Evolutionary conservation across 805 yeast genomes (phyloP), one percentile per base, ranked within the genome.

Genomic region (Saturnispora sekii): DNA sequence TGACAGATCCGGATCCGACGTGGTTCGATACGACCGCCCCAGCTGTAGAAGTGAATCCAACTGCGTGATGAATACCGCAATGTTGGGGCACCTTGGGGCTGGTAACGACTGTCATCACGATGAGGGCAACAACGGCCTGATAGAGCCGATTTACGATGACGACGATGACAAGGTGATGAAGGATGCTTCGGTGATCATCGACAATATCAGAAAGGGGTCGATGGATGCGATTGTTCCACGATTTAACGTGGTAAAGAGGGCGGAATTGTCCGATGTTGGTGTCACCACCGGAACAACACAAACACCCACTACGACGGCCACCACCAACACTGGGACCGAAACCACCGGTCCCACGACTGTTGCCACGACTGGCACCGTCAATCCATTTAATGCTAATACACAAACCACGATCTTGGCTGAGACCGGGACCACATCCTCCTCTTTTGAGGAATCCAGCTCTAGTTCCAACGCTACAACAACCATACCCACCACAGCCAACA

Each of bases 181-280:
- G 18, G 42, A 44, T 39, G 53, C 56, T 17, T 46, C 50, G 32
- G 41, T 51, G 17, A 58, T 58, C 35, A 51, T 57, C 10, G 44
- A 53, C 21, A 53, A 56, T 35, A 56, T 58, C 17, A 56, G 41
- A 43, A 37, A 48, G 34, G 47, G 50, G 8, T 55, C 60, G 17
- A 53, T 56, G 42, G 46, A 55, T 45, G 61, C 58, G 4, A 56
- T 57, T 12, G 50, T 54, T n/a, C 62, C 63, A 8, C 49, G 63
- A 40, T 59, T 59, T 39, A 51, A 52, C 34, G 32, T 58, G 3
- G 44, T 43, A 5, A 57, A 45, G 41, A 50, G 62, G 45, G 61
- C 44, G 7, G 56, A 48, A 15, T 1, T 12, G 16, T n/a, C 17
- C n/a, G 31, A 31, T 10, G 35, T 14, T 11, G 32, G 11, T 3